Evolutionary conservation across 768 basidiomycete genomes (phyloP).

Genomic region (Hysterangium stoloniferum): DNA sequence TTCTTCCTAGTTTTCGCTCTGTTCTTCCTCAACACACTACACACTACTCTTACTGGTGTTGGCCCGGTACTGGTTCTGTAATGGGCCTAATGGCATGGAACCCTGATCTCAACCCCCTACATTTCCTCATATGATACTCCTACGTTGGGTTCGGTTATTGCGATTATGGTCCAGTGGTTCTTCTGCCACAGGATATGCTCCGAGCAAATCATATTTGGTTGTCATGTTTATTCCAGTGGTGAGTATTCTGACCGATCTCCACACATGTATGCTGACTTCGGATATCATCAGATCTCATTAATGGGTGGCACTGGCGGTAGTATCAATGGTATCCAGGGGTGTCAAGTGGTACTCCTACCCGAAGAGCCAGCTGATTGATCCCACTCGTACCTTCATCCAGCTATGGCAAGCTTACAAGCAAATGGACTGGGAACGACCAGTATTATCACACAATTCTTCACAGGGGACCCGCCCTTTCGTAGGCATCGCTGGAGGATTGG

Average conservation of each 20-base stretch:
- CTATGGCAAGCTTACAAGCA: not conserved
- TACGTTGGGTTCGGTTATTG: constrained; percentile 20
- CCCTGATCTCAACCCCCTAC: constrained; percentile 16
- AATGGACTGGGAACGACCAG: not conserved
- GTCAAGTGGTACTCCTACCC: not conserved
- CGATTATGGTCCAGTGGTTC: constrained; percentile 24
- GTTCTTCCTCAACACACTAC: constrained; percentile 20
- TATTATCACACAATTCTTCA: not conserved
- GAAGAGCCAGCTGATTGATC: not conserved
- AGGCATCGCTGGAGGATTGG: not conserved
- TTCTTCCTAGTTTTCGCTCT: constrained; percentile 18
- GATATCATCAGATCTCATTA: not conserved
- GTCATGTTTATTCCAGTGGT: not conserved
- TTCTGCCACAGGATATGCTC: constrained; percentile 27
- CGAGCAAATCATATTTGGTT: constrained; percentile 12
- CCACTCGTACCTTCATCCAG: not conserved
- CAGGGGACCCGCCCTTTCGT: not conserved
- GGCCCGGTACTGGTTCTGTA: constrained; percentile 23
- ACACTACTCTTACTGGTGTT: constrained; percentile 19
- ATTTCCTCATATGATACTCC: constrained; percentile 24
- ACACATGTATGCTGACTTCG: not conserved
- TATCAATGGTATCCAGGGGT: not conserved
- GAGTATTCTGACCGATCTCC: not conserved
- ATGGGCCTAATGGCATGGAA: constrained; percentile 24
- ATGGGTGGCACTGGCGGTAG: not conserved